Evolutionary conservation across 2,329 filamentous ascomycete genomes (phyloP).

Genomic region (Elsinoe perseae): DNA sequence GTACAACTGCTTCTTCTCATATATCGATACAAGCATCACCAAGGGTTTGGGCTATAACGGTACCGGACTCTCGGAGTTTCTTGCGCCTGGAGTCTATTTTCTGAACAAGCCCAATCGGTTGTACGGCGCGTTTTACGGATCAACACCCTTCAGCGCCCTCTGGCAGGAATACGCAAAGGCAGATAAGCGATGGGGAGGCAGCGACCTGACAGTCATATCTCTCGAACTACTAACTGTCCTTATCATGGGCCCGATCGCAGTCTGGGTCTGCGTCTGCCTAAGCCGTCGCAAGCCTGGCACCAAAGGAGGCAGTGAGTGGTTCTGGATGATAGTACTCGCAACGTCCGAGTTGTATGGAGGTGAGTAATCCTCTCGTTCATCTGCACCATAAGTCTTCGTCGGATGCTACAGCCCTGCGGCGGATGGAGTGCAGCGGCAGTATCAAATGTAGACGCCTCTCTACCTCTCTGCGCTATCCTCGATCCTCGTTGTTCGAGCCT

Average conservation of each 20-base stretch:
- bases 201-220: constrained; percentile 51
- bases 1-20: constrained; percentile 85
- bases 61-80: constrained; percentile 33
- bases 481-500: neutral
- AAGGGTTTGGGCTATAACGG: constrained; percentile 15
- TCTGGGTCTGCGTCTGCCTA: constrained; percentile 47
- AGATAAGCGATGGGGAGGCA: constrained; percentile 52
- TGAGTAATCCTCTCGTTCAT: constrained; percentile 24
- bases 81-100: constrained; percentile 45
- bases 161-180: constrained; percentile 63
- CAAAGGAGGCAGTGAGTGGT: constrained; percentile 39
- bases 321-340: constrained; percentile 51
- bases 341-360: constrained; percentile 58
- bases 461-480: neutral
- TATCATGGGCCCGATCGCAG: constrained; percentile 50
- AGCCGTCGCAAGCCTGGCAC: constrained; percentile 29
- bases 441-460: neutral
- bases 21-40: constrained; percentile 37
- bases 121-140: constrained; percentile 54
- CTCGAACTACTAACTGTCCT: constrained; percentile 56
- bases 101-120: constrained; percentile 46
- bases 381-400: neutral
- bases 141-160: constrained; percentile 44
- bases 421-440: neutral
- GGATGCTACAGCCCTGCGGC: neutral